Base-by-base conservation (phyloP, 495 filamentous ascomycete genomes). In the Neurospora cerealis region DNA sequence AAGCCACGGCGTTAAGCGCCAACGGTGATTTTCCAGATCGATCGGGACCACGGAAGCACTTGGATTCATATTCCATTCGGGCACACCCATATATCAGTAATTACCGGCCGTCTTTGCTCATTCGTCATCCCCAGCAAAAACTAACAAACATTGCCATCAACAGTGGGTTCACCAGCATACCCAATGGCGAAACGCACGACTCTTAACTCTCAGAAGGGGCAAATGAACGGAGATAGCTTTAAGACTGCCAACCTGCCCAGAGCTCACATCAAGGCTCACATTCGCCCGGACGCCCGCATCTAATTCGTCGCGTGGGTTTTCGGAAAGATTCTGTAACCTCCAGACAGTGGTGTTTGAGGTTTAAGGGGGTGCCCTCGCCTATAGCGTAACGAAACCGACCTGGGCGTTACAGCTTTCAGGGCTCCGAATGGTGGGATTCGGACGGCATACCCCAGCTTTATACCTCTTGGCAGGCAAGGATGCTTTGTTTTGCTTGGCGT, bases 401-500 rank as follows among this genome's bases (percentile, higher is more conserved):
- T 69, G 39, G 72, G 72, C 42, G 66, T 44, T 66, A 72, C 77
- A 62, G 78, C 74, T 75, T 62, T 69, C 72, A 62, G 69, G 60
- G 66, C 38, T 36, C 70, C 73, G 77, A 77, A 76, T 66, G 54
- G 54, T 66, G 28, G 74, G 74, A 75, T 75, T 72, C 69, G 38
- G 54, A 66, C 54, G 54, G 54, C 54, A 66, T 34, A 66, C 54
- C 54, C 54, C 54, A 66, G 54, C 54, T 66, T 34, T 66, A 66
- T 66, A 66, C 70, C 69, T 60, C 73, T 77, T 77, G 75, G 73
- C 72, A 75, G n/a, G 54, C 75, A 72, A 75, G 78, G 75, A 75
- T 75, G 70, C 28, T 48, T 76, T 70, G 80, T 79, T 80, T 79
- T 78, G 80, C 80, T 79, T 80, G 79, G 80, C 78, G 70, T 73